phyloP scores from a whole-genome alignment of 2,329 filamentous ascomycete genomes.

The Peltaster fructicola region DNA sequence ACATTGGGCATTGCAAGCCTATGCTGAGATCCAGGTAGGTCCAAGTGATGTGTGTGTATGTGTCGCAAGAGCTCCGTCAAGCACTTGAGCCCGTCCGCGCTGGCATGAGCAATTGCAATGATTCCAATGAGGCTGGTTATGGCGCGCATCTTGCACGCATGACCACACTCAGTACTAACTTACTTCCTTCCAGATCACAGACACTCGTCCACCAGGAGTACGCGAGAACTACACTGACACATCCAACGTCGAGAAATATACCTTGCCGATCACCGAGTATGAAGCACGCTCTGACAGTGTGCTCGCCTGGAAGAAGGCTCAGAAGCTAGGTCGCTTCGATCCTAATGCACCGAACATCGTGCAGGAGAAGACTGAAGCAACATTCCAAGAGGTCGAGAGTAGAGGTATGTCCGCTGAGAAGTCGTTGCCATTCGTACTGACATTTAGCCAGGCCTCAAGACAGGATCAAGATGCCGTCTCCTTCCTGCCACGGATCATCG shows the following conservation, averaged over 20 bases:
- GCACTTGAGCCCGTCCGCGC: too few relatives aligned
- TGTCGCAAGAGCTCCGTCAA: too few relatives aligned
- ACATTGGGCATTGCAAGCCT: constrained; percentile 49
- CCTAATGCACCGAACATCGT: constrained; percentile 61
- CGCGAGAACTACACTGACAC: constrained; percentile 69
- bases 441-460: constrained; percentile 20
- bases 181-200: constrained; percentile 44
- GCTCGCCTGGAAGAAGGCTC: constrained; percentile 84
- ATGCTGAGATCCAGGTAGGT: constrained; percentile 69
- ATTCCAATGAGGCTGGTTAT: too few relatives aligned
- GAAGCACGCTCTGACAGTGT: constrained; percentile 75
- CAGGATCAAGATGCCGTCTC: constrained; percentile 27
- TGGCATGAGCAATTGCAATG: too few relatives aligned
- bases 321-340: constrained; percentile 92
- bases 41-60: too few relatives aligned
- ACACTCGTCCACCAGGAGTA: constrained; percentile 58
- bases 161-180: constrained; percentile 1
- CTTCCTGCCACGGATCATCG: constrained; percentile 46
- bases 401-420: constrained; percentile 34
- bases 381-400: constrained; percentile 50
- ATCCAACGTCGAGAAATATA: constrained; percentile 71
- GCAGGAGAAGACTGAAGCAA: constrained; percentile 51
- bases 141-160: too few relatives aligned
- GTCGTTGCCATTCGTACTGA: background rate
- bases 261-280: constrained; percentile 73